phyloP scores from a whole-genome alignment of 176 grass and related monocot genomes.

The Chrysopogon serrulatus region DNA sequence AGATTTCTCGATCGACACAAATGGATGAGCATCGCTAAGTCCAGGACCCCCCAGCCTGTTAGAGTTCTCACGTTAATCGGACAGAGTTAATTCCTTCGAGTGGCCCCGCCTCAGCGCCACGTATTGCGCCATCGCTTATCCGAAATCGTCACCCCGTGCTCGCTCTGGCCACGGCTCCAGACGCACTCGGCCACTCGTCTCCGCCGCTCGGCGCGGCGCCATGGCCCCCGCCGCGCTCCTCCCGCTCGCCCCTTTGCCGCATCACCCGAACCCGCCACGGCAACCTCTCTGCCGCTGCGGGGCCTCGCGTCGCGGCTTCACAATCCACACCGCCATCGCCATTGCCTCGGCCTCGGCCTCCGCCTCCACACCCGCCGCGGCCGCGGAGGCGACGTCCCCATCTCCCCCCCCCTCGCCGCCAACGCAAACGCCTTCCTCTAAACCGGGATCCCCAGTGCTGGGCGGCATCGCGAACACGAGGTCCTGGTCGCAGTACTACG shows the following conservation, averaged over 20 bases:
- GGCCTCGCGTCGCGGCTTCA: conserved; percentile 53
- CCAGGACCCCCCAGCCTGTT: too few species aligned
- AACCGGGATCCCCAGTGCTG: background rate
- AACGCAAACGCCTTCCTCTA: background rate
- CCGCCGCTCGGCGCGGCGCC: conserved; percentile 28
- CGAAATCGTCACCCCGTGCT: background rate
- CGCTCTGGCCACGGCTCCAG: background rate
- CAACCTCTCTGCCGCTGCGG: background rate
- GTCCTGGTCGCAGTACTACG: conserved; percentile 86
- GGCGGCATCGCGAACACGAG: conserved; percentile 79
- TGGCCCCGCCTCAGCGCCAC: background rate
- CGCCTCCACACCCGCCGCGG: conserved; percentile 18
- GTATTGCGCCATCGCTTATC: conserved; percentile 7
- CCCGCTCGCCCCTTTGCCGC: conserved; percentile 21
- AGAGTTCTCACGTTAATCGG: too few species aligned
- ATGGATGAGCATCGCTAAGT: too few species aligned
- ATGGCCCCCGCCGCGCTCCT: conserved; percentile 65
- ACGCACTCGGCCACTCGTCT: background rate
- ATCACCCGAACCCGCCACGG: conserved; percentile 16
- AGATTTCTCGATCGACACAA: too few species aligned
- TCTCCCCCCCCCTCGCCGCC: background rate
- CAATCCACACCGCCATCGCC: conserved; percentile 33
- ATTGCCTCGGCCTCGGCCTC: conserved; percentile 25
- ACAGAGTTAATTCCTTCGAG: too few species aligned
- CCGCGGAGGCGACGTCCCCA: conserved; percentile 24